Conservation (phyloP, 2,329 filamentous ascomycete genomes). For the Gaeumannomyces tritici region DNA sequence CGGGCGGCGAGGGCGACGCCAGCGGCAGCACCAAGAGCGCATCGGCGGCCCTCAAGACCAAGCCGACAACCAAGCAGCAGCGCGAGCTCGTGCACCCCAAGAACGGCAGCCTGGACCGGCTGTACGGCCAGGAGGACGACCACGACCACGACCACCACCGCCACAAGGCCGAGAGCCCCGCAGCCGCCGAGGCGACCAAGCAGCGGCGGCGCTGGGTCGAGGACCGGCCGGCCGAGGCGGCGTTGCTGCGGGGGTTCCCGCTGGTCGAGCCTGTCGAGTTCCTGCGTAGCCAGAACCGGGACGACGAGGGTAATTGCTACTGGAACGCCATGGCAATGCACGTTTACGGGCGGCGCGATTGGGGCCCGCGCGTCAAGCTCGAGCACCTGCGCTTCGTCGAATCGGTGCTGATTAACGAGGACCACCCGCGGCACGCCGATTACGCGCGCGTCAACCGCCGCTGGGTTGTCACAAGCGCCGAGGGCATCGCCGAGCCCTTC, state of each 20-base stretch:
- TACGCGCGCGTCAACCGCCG: conserved; percentile 16
- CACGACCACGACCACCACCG: neutral
- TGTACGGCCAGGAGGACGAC: neutral
- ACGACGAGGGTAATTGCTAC: conserved; percentile 15
- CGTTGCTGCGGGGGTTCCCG: conserved; percentile 15
- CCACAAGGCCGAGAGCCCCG: too few relatives aligned
- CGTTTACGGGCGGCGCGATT: conserved; percentile 12
- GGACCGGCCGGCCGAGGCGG: neutral
- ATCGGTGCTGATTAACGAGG: conserved; percentile 11
- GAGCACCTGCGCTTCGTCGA: conserved; percentile 16
- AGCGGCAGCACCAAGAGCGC: neutral
- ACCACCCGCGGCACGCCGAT: conserved; percentile 14
- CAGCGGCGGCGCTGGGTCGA: conserved; percentile 1
- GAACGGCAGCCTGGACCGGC: neutral
- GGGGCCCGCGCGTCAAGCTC: conserved; percentile 17
- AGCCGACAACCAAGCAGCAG: neutral
- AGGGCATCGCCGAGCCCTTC: neutral
- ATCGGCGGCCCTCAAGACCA: neutral
- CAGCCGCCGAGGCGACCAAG: neutral
- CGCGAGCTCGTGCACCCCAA: neutral
- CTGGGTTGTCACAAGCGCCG: conserved; percentile 9
- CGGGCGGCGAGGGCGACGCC: neutral
- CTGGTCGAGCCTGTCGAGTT: conserved; percentile 18
- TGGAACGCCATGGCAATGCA: conserved; percentile 17
- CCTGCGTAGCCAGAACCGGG: conserved; percentile 10